Evolutionary conservation across 805 yeast genomes (phyloP), one percentile per base, ranked within the genome.

Genomic region (Naumovozyma dairenensis): DNA sequence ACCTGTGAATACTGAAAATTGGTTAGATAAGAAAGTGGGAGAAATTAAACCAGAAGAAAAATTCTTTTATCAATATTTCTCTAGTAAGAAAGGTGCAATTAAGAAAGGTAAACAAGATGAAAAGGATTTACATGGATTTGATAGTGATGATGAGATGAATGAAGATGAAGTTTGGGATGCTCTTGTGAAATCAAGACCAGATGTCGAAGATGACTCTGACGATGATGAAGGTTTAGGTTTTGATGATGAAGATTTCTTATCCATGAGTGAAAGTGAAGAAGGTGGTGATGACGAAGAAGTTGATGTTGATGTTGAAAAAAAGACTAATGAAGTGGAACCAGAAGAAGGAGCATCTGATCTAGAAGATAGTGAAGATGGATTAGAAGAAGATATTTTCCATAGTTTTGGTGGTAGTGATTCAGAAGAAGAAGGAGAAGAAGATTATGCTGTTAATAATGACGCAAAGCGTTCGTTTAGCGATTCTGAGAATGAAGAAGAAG

Each of bases 1-100:
- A 10, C 95, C 97, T 2, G 93, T 73, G 4, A 86, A 87, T 51
- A 72, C 92, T 6, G 78, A 80, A 46, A 79, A 86, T 55, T 89
- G 97, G 97, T 61, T 77, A 33, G 66, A 67, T 38, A 74, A 69
- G 56, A 75, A 68, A 45, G 67, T 71, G 1, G 70, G 67, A 19
- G 77, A 78, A 29, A 69, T 89, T 36, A 80, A 71, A 39, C 95
- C 94, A 2, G 94, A 85, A 42, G 98, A 89, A 57, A 65, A 70
- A 50, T 89, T 89, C 63, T 85, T 84, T 70, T 75, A 78, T 57
- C 85, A 84, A 55, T 87, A 84, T 63, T 87, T 87, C 62, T 65
- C 74, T 15, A 65, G 71, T 17, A 79, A 79, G 53, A 71, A 71
- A 45, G 47, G 46, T 25, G 64, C 64, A 42, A 43, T 57, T 45